These are phyloP conservation scores for Neoascochyta sp. DNA, from an alignment of 2,329 filamentous ascomycete genomes.

Conservation along the genomic window DNA sequence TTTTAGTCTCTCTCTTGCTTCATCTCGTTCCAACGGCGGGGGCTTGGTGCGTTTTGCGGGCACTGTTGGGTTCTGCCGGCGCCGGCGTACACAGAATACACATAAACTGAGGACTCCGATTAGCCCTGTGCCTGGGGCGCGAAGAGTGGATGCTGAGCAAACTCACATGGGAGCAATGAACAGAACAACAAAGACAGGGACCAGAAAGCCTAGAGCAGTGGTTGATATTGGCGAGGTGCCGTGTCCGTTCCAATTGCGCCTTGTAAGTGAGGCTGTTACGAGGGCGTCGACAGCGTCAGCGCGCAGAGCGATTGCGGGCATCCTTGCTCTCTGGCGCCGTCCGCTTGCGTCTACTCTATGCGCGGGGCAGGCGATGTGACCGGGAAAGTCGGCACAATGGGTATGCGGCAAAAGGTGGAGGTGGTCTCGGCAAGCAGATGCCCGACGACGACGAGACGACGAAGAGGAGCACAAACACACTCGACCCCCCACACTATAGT, in stretches of 20 bases:
- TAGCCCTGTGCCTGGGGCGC: too few relatives aligned
- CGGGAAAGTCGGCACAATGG: constrained; percentile 8
- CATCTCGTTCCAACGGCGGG: constrained; percentile 16
- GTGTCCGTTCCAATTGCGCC: background rate
- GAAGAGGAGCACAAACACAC: too few relatives aligned
- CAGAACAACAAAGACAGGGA: constrained; percentile 28
- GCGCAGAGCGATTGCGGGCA: constrained; percentile 7
- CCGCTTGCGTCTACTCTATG: constrained; percentile 2
- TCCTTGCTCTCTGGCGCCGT: constrained; percentile 5
- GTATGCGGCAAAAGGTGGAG: too few relatives aligned
- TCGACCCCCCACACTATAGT: too few relatives aligned
- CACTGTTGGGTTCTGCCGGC: constrained; percentile 6
- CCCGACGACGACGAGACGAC: too few relatives aligned
- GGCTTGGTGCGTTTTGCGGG: constrained; percentile 8
- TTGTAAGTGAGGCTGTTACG: too few relatives aligned
- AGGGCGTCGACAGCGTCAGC: too few relatives aligned
- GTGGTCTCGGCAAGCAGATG: too few relatives aligned
- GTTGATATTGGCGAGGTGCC: constrained; percentile 24
- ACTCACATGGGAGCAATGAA: constrained; percentile 30
- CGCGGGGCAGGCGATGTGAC: constrained; percentile 1
- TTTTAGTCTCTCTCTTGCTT: constrained; percentile 19
- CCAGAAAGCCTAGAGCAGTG: constrained; percentile 27
- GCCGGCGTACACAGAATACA: constrained; percentile 20
- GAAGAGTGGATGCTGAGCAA: constrained; percentile 1
- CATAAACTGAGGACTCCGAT: constrained; percentile 15